Evolutionary conservation across 225 moss, liverwort and hornwort genomes (phyloP).

Genomic region (Bryum argenteum): DNA sequence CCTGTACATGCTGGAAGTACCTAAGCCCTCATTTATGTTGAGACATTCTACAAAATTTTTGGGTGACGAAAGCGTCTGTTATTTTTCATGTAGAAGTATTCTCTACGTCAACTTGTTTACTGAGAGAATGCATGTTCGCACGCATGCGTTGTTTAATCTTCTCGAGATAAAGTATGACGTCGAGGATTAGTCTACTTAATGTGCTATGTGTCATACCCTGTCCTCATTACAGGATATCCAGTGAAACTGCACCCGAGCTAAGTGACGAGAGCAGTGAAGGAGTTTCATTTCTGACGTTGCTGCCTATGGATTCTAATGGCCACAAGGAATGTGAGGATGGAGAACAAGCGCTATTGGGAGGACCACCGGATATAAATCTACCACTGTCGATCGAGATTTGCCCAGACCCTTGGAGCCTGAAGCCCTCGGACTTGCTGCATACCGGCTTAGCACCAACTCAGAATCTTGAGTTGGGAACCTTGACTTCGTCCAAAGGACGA

Average conservation of each 20-base stretch:
- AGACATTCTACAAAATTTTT: not conserved
- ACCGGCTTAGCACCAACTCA: conserved; percentile 52
- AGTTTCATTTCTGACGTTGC: conserved; percentile 41
- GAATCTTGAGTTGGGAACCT: conserved; percentile 57
- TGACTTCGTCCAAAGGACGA: conserved; percentile 72
- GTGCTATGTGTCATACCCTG: conserved; percentile 15
- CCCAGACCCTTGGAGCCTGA: conserved; percentile 56
- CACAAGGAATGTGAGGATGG: conserved; percentile 59
- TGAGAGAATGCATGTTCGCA: not conserved
- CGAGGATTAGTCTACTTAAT: conserved; percentile 21
- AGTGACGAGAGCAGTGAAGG: conserved; percentile 22
- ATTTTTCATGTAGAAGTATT: conserved; percentile 6
- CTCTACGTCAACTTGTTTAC: not conserved
- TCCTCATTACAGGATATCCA: conserved; percentile 39
- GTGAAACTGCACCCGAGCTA: conserved; percentile 34
- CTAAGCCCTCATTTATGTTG: not conserved
- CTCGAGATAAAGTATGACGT: conserved; percentile 17
- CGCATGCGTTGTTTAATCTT: not conserved
- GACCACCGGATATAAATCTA: conserved; percentile 81
- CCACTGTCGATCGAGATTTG: conserved; percentile 73
- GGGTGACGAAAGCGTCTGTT: conserved; percentile 9
- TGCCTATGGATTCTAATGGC: conserved; percentile 80
- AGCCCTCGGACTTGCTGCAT: conserved; percentile 57
- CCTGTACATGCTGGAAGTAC: not conserved
- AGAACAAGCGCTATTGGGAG: conserved; percentile 57